Conservation (phyloP, 176 grass and related monocot genomes). For the Aegilops tauschii region DNA sequence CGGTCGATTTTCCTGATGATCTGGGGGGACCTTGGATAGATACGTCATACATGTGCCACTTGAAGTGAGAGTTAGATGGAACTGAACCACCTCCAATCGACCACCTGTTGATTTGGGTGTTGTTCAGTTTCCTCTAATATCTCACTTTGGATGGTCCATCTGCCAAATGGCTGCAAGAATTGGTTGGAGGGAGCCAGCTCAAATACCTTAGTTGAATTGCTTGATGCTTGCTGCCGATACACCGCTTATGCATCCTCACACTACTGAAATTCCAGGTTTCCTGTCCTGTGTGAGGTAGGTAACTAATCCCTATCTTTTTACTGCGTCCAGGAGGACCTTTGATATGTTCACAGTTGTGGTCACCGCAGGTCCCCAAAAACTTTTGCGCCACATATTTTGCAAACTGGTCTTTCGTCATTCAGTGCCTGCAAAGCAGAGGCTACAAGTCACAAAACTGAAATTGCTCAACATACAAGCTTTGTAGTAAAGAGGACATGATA, state of each 20-base stretch:
- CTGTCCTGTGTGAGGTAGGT: neutral
- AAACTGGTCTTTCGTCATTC: no score
- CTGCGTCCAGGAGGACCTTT: no score
- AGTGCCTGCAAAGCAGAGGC: no score
- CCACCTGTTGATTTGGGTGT: neutral
- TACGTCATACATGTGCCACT: neutral
- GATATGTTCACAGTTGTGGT: no score
- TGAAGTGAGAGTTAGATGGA: slow-evolving; percentile 43
- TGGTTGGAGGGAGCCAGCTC: neutral
- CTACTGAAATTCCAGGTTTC: neutral
- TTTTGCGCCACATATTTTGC: no score
- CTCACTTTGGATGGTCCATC: slow-evolving; percentile 26
- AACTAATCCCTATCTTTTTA: neutral
- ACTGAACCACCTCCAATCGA: neutral
- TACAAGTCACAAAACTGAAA: no score
- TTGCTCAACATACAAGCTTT: no score
- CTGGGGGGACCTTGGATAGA: neutral
- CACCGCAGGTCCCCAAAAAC: no score
- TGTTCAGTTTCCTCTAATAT: slow-evolving; percentile 7
- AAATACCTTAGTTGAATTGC: neutral
- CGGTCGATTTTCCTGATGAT: neutral
- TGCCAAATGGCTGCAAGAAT: neutral
- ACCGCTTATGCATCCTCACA: neutral
- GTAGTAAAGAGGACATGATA: no score
- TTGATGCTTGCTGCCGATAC: neutral